phyloP scores from a whole-genome alignment of 169 alveolate species.

The Eimeria praecox region DNA sequence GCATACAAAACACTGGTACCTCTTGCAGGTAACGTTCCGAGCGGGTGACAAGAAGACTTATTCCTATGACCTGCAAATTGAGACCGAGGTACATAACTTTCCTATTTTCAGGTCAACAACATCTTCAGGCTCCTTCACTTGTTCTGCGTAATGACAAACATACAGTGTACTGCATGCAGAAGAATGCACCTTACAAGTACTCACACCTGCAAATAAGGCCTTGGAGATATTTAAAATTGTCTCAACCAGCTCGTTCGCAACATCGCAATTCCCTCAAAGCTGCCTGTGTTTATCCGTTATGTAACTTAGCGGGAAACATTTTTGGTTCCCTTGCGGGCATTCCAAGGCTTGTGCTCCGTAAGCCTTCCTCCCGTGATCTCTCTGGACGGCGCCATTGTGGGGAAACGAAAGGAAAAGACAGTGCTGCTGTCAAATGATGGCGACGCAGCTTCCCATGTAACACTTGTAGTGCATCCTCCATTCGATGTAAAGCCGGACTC shows the following conservation, averaged over 20 bases:
- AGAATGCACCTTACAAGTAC: not conserved
- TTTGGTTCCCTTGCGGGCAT: constrained; percentile 80
- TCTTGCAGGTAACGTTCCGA: constrained; percentile 61
- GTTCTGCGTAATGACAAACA: not conserved
- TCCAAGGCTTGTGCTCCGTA: constrained; percentile 76
- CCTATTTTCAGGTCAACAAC: not conserved
- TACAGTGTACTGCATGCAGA: not conserved
- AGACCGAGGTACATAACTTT: constrained; percentile 38
- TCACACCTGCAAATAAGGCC: not conserved
- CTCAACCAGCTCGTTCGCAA: not conserved
- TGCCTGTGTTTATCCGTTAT: not conserved
- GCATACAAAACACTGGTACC: not conserved
- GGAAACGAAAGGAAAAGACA: constrained; percentile 62
- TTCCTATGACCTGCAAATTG: constrained; percentile 46
- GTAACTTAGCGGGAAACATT: constrained; percentile 76
- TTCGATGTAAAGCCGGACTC: constrained; percentile 46
- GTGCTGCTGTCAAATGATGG: constrained; percentile 69
- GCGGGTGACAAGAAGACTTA: constrained; percentile 56
- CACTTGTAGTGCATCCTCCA: constrained; percentile 44
- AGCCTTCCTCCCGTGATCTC: constrained; percentile 37
- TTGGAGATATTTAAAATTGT: not conserved
- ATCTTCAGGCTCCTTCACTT: not conserved
- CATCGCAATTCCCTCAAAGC: not conserved
- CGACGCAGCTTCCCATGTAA: constrained; percentile 32
- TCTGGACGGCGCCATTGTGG: constrained; percentile 67